Conservation (phyloP, 2,329 filamentous ascomycete genomes). For the Penicillium griseofulvum region DNA sequence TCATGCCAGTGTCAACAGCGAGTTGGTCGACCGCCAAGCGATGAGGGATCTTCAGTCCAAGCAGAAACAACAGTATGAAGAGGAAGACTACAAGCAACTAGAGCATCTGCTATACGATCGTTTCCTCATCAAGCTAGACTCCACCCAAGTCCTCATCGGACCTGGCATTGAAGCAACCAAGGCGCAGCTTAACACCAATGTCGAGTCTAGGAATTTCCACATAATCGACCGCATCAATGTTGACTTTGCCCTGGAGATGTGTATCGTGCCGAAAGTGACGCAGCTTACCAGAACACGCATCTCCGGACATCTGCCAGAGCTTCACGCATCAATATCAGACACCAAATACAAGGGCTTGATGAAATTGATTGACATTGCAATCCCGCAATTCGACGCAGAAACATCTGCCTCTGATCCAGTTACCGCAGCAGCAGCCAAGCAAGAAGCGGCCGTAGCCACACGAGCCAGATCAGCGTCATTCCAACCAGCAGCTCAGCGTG, state of each 20-base stretch:
- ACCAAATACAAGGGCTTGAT: constrained; percentile 96
- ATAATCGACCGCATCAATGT: constrained; percentile 97
- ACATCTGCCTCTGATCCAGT: constrained; percentile 40
- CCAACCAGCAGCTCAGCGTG: constrained; percentile 67
- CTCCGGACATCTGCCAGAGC: constrained; percentile 83
- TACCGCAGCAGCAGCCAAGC: constrained; percentile 32
- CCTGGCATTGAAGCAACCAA: constrained; percentile 90
- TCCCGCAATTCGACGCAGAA: constrained; percentile 70
- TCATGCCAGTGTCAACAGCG: constrained; percentile 90
- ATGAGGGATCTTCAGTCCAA: constrained; percentile 88
- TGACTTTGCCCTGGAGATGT: constrained; percentile 92
- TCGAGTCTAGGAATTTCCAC: constrained; percentile 71
- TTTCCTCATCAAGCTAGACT: constrained; percentile 87
- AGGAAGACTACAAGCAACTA: constrained; percentile 81
- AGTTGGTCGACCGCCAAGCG: constrained; percentile 88
- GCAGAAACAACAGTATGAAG: constrained; percentile 80
- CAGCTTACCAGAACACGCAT: constrained; percentile 90
- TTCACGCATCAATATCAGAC: constrained; percentile 90
- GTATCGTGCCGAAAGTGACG: constrained; percentile 92
- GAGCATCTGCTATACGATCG: constrained; percentile 97
- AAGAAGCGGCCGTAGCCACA: constrained; percentile 29
- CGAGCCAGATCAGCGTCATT: constrained; percentile 68
- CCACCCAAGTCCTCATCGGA: constrained; percentile 92
- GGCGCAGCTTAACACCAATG: constrained; percentile 68
- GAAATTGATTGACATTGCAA: constrained; percentile 91